phyloP scores from a whole-genome alignment of 495 filamentous ascomycete genomes.

The Penicillium coffeae region DNA sequence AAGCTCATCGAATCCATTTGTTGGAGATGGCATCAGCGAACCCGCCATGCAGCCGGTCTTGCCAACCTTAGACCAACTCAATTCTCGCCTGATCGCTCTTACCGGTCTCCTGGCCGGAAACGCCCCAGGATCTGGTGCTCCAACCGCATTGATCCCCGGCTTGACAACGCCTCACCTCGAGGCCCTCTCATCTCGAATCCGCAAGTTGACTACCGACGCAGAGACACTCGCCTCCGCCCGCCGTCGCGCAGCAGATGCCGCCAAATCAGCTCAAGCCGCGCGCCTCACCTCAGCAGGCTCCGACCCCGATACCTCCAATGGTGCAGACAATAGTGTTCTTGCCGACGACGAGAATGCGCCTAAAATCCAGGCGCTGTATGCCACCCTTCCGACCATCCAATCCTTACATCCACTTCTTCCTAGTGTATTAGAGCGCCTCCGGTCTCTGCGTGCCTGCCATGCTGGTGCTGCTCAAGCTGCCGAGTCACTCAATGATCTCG shows the following conservation, averaged over 20 bases:
- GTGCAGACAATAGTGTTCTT: constrained; percentile 24
- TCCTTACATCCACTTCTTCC: constrained; percentile 80
- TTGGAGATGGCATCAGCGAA: constrained; percentile 54
- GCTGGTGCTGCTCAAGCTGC: constrained; percentile 81
- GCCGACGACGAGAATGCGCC: constrained; percentile 62
- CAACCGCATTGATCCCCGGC: constrained; percentile 18
- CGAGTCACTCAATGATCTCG: constrained; percentile 70
- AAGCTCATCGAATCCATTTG: constrained; percentile 60
- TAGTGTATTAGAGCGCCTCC: constrained; percentile 76
- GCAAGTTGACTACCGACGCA: constrained; percentile 72
- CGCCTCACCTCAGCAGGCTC: constrained; percentile 46
- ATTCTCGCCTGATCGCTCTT: constrained; percentile 40
- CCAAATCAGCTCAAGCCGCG: constrained; percentile 62
- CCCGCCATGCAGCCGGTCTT: constrained; percentile 74
- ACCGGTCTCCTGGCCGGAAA: constrained; percentile 42
- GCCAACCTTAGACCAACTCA: constrained; percentile 64
- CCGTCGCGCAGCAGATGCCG: constrained; percentile 62
- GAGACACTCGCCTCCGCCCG: constrained; percentile 72
- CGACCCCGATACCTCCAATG: constrained; percentile 22
- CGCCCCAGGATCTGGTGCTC: constrained; percentile 27
- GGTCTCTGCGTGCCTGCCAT: constrained; percentile 80
- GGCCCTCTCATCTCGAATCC: constrained; percentile 66
- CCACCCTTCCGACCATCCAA: constrained; percentile 84
- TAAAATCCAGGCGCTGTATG: constrained; percentile 91
- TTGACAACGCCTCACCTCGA: constrained; percentile 56